phyloP scores from a whole-genome alignment of 2,329 filamentous ascomycete species.

The Colletotrichum viniferum region DNA sequence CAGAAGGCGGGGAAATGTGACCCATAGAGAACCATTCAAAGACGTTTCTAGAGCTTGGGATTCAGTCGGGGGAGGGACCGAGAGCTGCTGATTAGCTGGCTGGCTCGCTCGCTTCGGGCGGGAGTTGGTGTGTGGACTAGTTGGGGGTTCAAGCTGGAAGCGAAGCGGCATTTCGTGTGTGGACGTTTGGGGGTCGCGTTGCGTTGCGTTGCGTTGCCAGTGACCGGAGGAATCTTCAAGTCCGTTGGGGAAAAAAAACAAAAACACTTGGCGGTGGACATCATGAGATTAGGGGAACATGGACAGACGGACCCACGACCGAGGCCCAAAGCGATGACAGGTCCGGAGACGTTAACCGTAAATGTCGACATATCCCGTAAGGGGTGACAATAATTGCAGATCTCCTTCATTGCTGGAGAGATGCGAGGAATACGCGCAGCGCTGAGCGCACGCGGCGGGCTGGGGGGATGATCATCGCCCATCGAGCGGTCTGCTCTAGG shows the following conservation, averaged over 20 bases:
- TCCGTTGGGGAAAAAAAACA: background rate
- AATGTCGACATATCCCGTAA: slow-evolving; percentile 2
- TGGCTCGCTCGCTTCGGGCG: background rate
- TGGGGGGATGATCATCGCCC: background rate
- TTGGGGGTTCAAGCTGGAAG: background rate
- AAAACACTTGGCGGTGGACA: background rate
- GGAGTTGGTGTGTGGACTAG: background rate
- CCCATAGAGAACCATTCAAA: background rate
- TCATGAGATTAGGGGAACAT: background rate
- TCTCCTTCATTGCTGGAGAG: background rate
- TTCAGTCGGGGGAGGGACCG: background rate
- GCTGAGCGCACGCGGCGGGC: background rate
- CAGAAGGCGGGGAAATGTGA: slow-evolving; percentile 6
- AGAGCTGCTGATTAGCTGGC: background rate
- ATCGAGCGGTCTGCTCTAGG: background rate
- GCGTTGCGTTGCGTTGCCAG: background rate
- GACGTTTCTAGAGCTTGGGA: background rate
- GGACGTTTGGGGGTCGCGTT: background rate
- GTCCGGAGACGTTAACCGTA: slow-evolving; percentile 1
- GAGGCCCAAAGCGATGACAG: background rate
- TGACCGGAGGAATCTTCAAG: background rate
- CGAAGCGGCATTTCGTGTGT: slow-evolving; percentile 2
- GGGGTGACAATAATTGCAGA: background rate
- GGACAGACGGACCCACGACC: background rate
- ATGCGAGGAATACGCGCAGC: background rate